A percentile compares a stretch with the other conserved stretches of the same genome.
Conservation (phyloP, 2,329 filamentous ascomycete species). For the Colletotrichum nymphaeae region DNA sequence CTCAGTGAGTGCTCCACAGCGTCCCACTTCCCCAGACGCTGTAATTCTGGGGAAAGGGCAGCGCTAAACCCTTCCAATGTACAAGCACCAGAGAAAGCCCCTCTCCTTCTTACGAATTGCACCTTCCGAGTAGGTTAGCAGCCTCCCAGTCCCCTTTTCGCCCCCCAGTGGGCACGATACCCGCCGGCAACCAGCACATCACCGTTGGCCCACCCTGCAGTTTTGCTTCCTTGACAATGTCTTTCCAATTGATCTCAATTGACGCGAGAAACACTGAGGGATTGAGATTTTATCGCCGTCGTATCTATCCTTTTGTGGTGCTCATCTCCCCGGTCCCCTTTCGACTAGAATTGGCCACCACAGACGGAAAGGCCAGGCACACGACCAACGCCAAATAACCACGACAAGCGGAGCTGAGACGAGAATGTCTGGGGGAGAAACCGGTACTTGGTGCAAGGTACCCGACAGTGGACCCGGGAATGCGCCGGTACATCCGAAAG, state of each 20-base stretch:
- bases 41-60: constrained; percentile 34
- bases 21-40: constrained; percentile 38
- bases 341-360: background rate
- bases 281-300: background rate
- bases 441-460: constrained; percentile 2
- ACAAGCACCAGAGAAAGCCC: background rate
- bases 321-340: background rate
- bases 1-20: background rate
- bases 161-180: constrained; percentile 30
- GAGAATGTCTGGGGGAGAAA: background rate
- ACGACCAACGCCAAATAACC: background rate
- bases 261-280: background rate
- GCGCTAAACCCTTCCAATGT: constrained; percentile 24
- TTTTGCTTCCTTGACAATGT: background rate
- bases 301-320: no score
- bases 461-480: constrained; percentile 7
- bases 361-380: background rate
- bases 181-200: constrained; percentile 11
- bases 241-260: background rate
- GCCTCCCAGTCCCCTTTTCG: background rate
- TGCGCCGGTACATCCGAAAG: constrained; percentile 5
- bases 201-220: background rate
- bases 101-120: background rate
- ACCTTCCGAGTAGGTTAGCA: background rate
- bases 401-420: background rate